phyloP scores from a whole-genome alignment of 208 protist species.

The Acanthamoeba sp. region DNA sequence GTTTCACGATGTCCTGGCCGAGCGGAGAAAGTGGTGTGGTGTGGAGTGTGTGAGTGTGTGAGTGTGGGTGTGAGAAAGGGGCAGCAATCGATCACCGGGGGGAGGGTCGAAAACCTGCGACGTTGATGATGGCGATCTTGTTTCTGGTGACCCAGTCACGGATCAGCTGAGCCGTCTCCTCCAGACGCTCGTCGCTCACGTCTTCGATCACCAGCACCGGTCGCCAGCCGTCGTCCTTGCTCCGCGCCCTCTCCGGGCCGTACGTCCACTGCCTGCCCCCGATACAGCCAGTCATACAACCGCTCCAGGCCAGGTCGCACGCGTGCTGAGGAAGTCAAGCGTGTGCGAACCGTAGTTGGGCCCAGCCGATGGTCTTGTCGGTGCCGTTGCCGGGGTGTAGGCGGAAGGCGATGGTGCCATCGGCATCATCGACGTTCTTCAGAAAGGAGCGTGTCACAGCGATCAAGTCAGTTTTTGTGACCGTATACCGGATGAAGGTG shows the following conservation, averaged over 20 bases:
- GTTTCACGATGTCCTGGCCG: conserved; percentile 52
- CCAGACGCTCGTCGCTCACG: conserved; percentile 55
- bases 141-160: conserved; percentile 14
- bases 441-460: not conserved
- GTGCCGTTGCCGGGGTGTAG: conserved; percentile 56
- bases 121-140: conserved; percentile 68
- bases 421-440: conserved; percentile 66
- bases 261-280: conserved; percentile 10
- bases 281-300: too few species aligned
- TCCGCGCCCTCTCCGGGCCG: not conserved
- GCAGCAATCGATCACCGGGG: not conserved
- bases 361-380: conserved; percentile 70
- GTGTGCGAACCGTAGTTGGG: conserved; percentile 58
- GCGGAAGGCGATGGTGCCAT: conserved; percentile 70
- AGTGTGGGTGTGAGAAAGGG: too few species aligned
- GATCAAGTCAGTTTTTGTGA: not conserved
- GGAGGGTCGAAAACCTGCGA: not conserved
- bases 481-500: not conserved
- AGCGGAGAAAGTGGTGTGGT: too few species aligned
- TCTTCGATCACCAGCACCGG: conserved; percentile 69
- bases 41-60: too few species aligned
- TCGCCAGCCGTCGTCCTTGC: conserved; percentile 64
- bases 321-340: not conserved
- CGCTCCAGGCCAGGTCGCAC: too few species aligned
- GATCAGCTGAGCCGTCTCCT: conserved; percentile 12